A percentile compares a stretch with the other conserved stretches of the same genome.
These are phyloP conservation scores for Aphanocladium album DNA, from an alignment of 2,329 filamentous ascomycete species.

Conservation along the genomic window DNA sequence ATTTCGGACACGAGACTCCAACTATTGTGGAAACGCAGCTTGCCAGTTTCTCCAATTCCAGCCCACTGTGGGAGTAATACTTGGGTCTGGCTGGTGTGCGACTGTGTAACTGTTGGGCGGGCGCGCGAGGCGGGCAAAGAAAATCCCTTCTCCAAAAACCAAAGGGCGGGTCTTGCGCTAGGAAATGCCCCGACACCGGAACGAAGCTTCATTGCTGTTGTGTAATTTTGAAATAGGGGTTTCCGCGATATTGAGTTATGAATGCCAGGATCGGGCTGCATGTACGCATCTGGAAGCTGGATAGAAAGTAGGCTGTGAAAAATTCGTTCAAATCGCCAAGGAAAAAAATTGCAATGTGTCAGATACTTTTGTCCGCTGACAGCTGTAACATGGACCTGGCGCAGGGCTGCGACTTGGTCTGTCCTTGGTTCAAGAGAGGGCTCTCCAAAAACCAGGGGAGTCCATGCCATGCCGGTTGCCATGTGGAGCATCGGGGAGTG, in stretches of 20 bases:
- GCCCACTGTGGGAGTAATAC: not conserved
- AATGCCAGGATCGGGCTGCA: not conserved
- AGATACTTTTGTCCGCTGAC: not conserved
- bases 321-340: not conserved
- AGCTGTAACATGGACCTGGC: not conserved
- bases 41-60: constrained; percentile 1
- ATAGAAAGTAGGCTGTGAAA: not conserved
- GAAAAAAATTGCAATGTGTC: not conserved
- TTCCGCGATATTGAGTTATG: not conserved
- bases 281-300: not conserved
- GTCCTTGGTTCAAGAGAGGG: too few relatives aligned
- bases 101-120: constrained; percentile 4
- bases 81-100: not conserved
- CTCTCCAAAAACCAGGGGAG: not conserved
- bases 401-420: not conserved
- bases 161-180: constrained; percentile 4
- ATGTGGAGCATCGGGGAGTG: not conserved
- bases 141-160: not conserved
- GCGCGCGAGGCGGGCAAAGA: not conserved
- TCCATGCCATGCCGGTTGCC: not conserved
- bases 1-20: not conserved
- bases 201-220: not conserved
- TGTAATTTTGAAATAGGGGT: not conserved
- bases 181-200: constrained; percentile 8
- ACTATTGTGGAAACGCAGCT: constrained; percentile 4